Evolutionary conservation across 352 stramenopile genomes (phyloP).

Genomic region (Phytophthora foliorum): DNA sequence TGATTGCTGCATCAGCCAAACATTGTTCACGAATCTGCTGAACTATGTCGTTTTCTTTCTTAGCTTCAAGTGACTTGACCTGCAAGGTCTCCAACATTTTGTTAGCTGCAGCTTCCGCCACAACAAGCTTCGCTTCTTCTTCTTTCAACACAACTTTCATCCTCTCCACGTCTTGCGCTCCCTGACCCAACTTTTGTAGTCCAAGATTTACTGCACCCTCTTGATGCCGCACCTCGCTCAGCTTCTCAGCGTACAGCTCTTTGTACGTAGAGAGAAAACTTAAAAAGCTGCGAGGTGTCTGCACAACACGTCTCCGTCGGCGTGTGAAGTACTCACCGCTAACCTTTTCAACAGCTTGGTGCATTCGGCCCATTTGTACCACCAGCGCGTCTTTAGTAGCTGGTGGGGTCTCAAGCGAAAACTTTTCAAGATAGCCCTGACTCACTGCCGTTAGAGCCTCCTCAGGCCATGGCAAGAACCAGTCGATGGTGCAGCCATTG

Average conservation of each 20-base stretch:
- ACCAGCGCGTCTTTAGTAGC: conserved; percentile 70
- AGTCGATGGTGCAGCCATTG: conserved; percentile 90
- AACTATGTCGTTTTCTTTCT: conserved; percentile 92
- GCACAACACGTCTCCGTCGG: conserved; percentile 86
- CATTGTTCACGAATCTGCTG: conserved; percentile 90
- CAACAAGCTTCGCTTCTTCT: conserved; percentile 89
- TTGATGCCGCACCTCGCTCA: conserved; percentile 81
- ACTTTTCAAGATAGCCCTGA: conserved; percentile 78
- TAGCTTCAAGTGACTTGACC: conserved; percentile 85
- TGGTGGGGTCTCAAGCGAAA: conserved; percentile 68
- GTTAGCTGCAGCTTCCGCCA: conserved; percentile 84
- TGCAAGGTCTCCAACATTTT: conserved; percentile 86
- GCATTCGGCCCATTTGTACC: conserved; percentile 76
- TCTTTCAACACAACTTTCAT: conserved; percentile 93
- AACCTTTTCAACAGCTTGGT: conserved; percentile 77
- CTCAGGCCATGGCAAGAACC: conserved; percentile 92
- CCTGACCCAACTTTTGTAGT: conserved; percentile 90
- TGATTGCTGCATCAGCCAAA: conserved; percentile 78
- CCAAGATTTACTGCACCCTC: conserved; percentile 88
- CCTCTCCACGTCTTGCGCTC: conserved; percentile 88
- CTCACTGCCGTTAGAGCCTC: conserved; percentile 89
- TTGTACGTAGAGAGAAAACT: conserved; percentile 88
- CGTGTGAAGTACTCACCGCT: conserved; percentile 82
- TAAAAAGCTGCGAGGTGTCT: conserved; percentile 92
- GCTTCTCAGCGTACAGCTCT: conserved; percentile 77